Evolutionary conservation across 371 early-diverging fungal species (phyloP).

Genomic region (Actinomortierella ambigua): DNA sequence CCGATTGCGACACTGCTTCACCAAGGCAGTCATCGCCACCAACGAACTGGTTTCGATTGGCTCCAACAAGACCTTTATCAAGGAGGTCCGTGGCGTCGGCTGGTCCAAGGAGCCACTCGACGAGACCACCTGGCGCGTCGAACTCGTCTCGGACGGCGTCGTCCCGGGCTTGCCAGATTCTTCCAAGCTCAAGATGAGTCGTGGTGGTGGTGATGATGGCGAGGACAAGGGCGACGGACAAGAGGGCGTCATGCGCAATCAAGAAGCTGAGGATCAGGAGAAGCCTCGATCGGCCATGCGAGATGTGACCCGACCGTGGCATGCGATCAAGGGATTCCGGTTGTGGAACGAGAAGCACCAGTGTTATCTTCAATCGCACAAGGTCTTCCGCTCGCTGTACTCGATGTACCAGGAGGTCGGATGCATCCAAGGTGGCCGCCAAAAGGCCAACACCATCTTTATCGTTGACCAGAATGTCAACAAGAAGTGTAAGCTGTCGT

Average conservation of each 20-base stretch:
- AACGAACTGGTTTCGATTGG: slow-evolving; percentile 29
- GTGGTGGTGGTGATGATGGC: too few species aligned
- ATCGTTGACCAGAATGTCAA: slow-evolving; percentile 38
- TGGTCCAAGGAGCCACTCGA: slow-evolving; percentile 26
- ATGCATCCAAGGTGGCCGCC: slow-evolving; percentile 29
- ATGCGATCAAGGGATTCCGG: slow-evolving; percentile 41
- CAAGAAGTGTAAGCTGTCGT: slow-evolving; percentile 17
- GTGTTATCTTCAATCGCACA: slow-evolving; percentile 33
- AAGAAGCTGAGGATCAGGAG: too few species aligned
- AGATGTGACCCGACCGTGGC: slow-evolving; percentile 16
- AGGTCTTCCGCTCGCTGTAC: slow-evolving; percentile 25
- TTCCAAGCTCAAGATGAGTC: background rate
- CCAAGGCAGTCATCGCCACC: slow-evolving; percentile 30
- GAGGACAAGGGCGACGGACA: too few species aligned
- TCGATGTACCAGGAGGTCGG: slow-evolving; percentile 36
- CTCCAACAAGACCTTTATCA: slow-evolving; percentile 32
- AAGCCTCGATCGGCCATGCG: too few species aligned
- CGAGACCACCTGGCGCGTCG: slow-evolving; percentile 27
- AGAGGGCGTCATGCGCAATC: too few species aligned
- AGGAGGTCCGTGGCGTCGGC: slow-evolving; percentile 19
- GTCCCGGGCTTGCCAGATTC: slow-evolving; percentile 30
- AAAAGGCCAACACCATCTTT: slow-evolving; percentile 39
- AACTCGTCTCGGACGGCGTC: slow-evolving; percentile 20
- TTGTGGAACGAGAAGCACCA: slow-evolving; percentile 28
- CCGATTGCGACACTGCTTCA: slow-evolving; percentile 34